These are phyloP conservation scores for Gloeophyllum trabeum DNA, from an alignment of 768 basidiomycete species.

Conservation along the genomic window DNA sequence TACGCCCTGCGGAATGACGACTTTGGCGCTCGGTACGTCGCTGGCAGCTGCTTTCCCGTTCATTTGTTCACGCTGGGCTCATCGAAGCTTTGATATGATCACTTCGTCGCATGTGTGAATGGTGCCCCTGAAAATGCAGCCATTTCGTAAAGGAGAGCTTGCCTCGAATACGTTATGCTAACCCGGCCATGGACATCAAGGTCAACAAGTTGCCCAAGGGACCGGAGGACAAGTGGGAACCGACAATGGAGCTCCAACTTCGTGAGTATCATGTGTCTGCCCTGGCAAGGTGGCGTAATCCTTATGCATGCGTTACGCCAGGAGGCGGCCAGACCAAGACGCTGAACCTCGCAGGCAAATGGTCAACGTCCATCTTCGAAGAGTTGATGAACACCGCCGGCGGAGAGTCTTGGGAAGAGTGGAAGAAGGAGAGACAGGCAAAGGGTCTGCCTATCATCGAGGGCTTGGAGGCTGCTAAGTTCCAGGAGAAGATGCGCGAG, in stretches of 20 bases:
- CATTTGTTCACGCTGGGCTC: too few relatives aligned
- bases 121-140: too few relatives aligned
- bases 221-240: conserved; percentile 42
- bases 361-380: conserved; percentile 54
- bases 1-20: conserved; percentile 57
- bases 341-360: conserved; percentile 52
- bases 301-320: conserved; percentile 12
- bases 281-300: neutral
- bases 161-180: conserved; percentile 67
- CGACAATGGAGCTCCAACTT: conserved; percentile 51
- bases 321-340: conserved; percentile 36
- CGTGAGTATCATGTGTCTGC: conserved; percentile 31
- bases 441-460: conserved; percentile 36
- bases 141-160: conserved; percentile 76
- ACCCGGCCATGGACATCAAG: conserved; percentile 52
- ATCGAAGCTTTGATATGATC: too few relatives aligned
- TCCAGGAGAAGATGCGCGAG: neutral
- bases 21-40: conserved; percentile 58
- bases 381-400: conserved; percentile 65
- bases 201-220: conserved; percentile 45
- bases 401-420: conserved; percentile 43
- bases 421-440: conserved; percentile 34
- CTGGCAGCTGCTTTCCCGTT: conserved; percentile 1
- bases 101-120: too few relatives aligned
- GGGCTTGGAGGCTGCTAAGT: neutral